Percentiles rank a stretch among this genome's conserved stretches.
Evolutionary conservation across 352 stramenopile species (phyloP).

Genomic region (Thalassiosira sp.): DNA sequence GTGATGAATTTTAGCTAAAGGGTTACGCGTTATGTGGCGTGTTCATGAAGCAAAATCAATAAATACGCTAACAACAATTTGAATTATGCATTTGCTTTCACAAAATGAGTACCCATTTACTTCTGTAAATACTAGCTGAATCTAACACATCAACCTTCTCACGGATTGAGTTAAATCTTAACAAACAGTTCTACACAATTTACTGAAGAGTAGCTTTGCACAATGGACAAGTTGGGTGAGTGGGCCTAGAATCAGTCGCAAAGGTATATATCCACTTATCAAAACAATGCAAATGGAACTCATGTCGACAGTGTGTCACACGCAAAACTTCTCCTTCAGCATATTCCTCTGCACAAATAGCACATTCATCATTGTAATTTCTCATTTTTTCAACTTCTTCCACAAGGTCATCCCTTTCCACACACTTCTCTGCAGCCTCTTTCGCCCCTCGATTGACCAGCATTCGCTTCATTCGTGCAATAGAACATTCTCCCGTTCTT

Average conservation of each 20-base stretch:
- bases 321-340: slow-evolving; percentile 44
- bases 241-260: slow-evolving; percentile 40
- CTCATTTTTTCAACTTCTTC: slow-evolving; percentile 30
- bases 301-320: slow-evolving; percentile 36
- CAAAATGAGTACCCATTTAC: too few species aligned
- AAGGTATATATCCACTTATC: slow-evolving; percentile 56
- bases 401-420: slow-evolving; percentile 37
- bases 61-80: too few species aligned
- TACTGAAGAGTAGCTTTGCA: slow-evolving; percentile 32
- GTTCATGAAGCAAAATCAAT: too few species aligned
- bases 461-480: slow-evolving; percentile 45
- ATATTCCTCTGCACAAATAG: slow-evolving; percentile 50
- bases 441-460: slow-evolving; percentile 32
- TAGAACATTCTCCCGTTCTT: slow-evolving; percentile 21
- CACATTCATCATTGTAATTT: slow-evolving; percentile 48
- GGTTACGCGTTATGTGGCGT: too few species aligned
- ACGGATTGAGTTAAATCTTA: too few species aligned
- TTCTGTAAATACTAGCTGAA: too few species aligned
- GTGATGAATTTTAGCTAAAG: slow-evolving; percentile 2
- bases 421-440: slow-evolving; percentile 20
- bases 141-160: too few species aligned
- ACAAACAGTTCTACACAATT: too few species aligned
- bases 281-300: slow-evolving; percentile 54
- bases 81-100: too few species aligned
- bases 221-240: slow-evolving; percentile 38